Evolutionary conservation across 73 alveolate genomes (phyloP).

Genomic region (Vitrella brassicaformis): DNA sequence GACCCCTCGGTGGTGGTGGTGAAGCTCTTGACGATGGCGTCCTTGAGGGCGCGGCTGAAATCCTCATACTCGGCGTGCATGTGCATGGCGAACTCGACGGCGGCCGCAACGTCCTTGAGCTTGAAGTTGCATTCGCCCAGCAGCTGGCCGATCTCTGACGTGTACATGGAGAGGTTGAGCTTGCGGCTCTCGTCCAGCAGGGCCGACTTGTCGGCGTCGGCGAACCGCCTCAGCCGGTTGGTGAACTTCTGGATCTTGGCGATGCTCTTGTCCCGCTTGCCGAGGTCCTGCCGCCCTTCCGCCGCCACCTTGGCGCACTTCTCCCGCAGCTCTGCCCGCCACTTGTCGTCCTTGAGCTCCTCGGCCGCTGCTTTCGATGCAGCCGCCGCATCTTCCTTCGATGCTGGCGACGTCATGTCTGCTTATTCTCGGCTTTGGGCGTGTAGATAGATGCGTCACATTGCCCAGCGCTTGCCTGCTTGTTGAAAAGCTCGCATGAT

Average conservation of each 20-base stretch:
- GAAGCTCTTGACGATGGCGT: background rate
- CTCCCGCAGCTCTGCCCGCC: background rate
- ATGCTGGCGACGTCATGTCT: no score
- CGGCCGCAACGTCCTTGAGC: background rate
- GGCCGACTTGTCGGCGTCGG: background rate
- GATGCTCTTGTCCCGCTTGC: background rate
- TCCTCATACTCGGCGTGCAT: background rate
- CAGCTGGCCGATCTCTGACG: background rate
- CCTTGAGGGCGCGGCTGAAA: background rate
- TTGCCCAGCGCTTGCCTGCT: no score
- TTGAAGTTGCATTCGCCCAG: background rate
- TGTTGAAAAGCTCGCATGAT: no score
- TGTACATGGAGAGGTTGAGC: background rate
- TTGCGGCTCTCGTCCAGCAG: background rate
- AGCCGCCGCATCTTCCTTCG: no score
- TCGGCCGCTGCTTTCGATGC: no score
- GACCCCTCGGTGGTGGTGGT: no score
- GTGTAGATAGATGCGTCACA: no score
- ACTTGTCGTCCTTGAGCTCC: background rate
- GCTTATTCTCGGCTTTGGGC: no score
- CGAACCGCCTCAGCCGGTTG: background rate
- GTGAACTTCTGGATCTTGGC: background rate
- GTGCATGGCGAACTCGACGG: background rate
- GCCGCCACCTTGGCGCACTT: background rate
- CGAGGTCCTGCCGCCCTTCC: background rate